A percentile compares a stretch with the other conserved stretches of the same genome.
phyloP scores from a whole-genome alignment of 441 rosid genomes.

The Gossypium schwendimanii region DNA sequence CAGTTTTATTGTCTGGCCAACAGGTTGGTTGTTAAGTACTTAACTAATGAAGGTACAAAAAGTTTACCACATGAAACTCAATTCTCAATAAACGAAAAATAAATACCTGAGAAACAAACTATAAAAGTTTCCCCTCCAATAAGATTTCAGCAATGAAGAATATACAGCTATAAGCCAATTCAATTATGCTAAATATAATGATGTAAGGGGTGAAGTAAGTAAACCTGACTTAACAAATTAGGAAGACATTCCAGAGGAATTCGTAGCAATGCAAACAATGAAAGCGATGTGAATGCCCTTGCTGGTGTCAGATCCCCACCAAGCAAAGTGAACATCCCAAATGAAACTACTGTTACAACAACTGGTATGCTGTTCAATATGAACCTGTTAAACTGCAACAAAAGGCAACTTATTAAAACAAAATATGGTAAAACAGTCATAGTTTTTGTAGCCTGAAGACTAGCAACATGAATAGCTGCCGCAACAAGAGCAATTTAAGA shows the following conservation, averaged over 20 bases:
- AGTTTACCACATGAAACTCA: background rate
- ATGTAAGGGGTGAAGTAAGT: conserved; percentile 14
- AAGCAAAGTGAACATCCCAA: conserved; percentile 80
- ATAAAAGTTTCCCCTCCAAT: background rate
- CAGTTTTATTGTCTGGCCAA: background rate
- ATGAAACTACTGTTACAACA: conserved; percentile 77
- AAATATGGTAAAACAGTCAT: background rate
- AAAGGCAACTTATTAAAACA: conserved; percentile 18
- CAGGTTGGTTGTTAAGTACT: background rate
- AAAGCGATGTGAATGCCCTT: conserved; percentile 94
- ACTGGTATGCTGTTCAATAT: conserved; percentile 82
- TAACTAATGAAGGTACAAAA: background rate
- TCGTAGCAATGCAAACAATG: conserved; percentile 77
- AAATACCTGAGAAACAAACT: background rate
- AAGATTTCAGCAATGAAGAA: background rate
- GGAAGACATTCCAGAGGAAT: conserved; percentile 79
- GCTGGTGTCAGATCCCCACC: conserved; percentile 95
- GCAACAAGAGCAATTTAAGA: background rate
- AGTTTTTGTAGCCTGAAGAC: background rate
- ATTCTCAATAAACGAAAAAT: background rate
- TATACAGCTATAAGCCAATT: background rate
- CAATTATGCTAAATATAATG: background rate
- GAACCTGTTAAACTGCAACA: conserved; percentile 79
- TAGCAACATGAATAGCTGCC: background rate
- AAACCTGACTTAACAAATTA: conserved; percentile 46